phyloP scores from a whole-genome alignment of 1,284 basidiomycete genomes.

The Cutaneotrichosporon sp. region DNA sequence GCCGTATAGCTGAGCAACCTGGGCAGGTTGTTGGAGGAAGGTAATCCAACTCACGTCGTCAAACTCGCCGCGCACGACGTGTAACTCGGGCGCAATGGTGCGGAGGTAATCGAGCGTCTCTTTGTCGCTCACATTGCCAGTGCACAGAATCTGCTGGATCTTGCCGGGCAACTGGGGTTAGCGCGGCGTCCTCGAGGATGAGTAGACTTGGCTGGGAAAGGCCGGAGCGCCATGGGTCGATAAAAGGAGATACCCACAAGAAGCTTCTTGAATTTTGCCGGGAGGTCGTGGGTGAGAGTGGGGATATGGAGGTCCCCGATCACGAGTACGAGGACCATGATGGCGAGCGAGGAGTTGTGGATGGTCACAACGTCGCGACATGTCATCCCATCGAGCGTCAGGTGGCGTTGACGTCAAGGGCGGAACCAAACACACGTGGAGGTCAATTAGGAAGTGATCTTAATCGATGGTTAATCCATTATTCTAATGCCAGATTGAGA shows the following conservation, averaged over 20 bases:
- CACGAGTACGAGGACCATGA: conserved; percentile 82
- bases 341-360: conserved; percentile 12
- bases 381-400: neutral
- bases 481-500: neutral
- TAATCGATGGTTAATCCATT: neutral
- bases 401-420: conserved; percentile 13
- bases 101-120: conserved; percentile 97
- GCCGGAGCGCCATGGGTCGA: neutral
- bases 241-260: conserved; percentile 57
- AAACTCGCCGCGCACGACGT: conserved; percentile 90
- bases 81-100: conserved; percentile 91
- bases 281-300: conserved; percentile 79
- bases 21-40: neutral
- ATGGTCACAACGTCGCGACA: neutral
- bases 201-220: neutral
- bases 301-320: conserved; percentile 95
- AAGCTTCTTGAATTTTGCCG: conserved; percentile 94
- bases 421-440: neutral
- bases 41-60: conserved; percentile 70
- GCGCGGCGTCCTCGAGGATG: neutral
- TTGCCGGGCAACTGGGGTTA: conserved; percentile 72
- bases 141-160: conserved; percentile 97
- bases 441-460: neutral
- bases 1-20: neutral
- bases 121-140: conserved; percentile 94